Evolutionary conservation across 768 basidiomycete species (phyloP), one percentile per base, ranked within the genome.

Genomic region (Zangia roseola): DNA sequence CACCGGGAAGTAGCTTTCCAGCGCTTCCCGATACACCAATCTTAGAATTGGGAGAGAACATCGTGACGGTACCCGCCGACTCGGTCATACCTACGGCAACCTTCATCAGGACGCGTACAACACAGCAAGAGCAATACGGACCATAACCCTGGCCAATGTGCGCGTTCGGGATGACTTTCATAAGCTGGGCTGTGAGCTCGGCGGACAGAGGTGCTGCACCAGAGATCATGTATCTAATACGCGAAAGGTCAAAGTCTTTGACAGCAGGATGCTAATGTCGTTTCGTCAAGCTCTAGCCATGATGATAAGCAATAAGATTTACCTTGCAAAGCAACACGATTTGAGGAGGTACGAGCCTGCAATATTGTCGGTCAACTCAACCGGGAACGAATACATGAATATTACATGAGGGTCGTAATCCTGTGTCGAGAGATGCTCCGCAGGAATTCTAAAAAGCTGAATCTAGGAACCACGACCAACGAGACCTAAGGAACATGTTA

Each of bases 251-350:
- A 39, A 75, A 73, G 5, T 76, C 65, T 57, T 73, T 75, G 44
- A 69, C 68, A 5, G 69, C 72, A n/a, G 79, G 80, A 57, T 82
- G 77, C 81, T 84, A 40, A 13, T 39, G 34, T 28, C 26, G 50
- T 55, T 40, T 43, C 2, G 14, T 31, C 7, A 21, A 20, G 33
- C 21, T 19, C 5, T 17, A 35, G 42, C 40, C 45, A 28, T 14
- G 43, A 31, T 10, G 3, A 3, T 16, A 24, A 24, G 19, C 37
- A 30, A 31, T 0, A n/a, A n/a, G 35, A 46, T 54, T 40, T 56
- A 81, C 83, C 71, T 86, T 86, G 73, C 80, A 81, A n/a, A 86
- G 63, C 14, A 84, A 68, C 10, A 86, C 78, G 6, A 83, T 74
- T 47, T 84, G 81, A 16, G 84, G 84, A 16, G 84, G 84, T 28